phyloP scores from a whole-genome alignment of 129 eudicot species.

The Silybum marianum region DNA sequence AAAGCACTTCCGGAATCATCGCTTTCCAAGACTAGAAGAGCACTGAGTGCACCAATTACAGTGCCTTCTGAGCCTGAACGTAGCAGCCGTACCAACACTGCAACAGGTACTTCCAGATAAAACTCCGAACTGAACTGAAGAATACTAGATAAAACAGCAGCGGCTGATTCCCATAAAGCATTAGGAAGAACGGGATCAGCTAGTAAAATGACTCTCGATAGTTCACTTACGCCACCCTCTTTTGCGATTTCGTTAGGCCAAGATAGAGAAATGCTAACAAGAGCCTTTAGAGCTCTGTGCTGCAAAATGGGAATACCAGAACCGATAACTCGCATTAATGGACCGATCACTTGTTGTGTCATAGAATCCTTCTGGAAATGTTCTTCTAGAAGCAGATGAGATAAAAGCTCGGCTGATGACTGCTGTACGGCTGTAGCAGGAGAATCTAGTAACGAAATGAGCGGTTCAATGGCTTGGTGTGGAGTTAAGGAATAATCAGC shows the following conservation, averaged over 20 bases:
- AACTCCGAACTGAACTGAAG: slow-evolving; percentile 95
- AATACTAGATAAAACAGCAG: slow-evolving; percentile 84
- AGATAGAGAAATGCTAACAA: slow-evolving; percentile 65
- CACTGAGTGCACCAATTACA: slow-evolving; percentile 81
- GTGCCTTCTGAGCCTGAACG: slow-evolving; percentile 92
- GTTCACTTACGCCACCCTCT: slow-evolving; percentile 93
- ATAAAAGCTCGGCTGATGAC: slow-evolving; percentile 90
- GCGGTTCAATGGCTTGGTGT: slow-evolving; percentile 83
- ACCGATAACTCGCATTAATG: slow-evolving; percentile 80
- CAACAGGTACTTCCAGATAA: slow-evolving; percentile 91
- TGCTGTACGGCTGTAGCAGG: slow-evolving; percentile 79
- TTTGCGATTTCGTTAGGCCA: slow-evolving; percentile 99
- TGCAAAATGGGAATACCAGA: slow-evolving; percentile 86
- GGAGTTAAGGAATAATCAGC: slow-evolving; percentile 65
- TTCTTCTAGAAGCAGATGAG: slow-evolving; percentile 82
- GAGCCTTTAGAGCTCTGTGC: slow-evolving; percentile 86
- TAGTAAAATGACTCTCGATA: slow-evolving; percentile 79
- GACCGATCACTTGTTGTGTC: slow-evolving; percentile 87
- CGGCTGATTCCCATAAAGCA: slow-evolving; percentile 97
- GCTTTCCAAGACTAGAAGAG: slow-evolving; percentile 87
- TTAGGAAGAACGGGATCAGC: slow-evolving; percentile 84
- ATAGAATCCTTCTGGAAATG: slow-evolving; percentile 74
- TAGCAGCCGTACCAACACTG: slow-evolving; percentile 85
- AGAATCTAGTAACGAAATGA: slow-evolving; percentile 80
- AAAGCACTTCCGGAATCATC: slow-evolving; percentile 91